phyloP scores from a whole-genome alignment of 345 rosid genomes.

The Mangifera indica region DNA sequence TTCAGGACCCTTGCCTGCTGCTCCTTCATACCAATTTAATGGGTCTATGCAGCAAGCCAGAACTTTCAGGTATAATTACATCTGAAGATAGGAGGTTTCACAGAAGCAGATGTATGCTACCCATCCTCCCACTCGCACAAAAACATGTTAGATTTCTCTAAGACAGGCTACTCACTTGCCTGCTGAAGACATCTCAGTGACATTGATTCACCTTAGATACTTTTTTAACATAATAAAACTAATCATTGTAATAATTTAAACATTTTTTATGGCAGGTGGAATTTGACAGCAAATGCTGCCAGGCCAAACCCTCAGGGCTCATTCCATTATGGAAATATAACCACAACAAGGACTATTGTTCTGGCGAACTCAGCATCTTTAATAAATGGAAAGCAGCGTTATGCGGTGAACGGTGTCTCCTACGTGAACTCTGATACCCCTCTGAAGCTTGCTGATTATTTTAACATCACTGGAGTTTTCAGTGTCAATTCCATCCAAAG shows the following conservation, averaged over 20 bases:
- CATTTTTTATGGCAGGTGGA: constrained; percentile 51
- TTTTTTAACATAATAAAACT: neutral
- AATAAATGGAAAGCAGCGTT: constrained; percentile 73
- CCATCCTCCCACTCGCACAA: neutral
- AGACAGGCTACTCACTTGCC: no score
- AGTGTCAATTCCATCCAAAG: constrained; percentile 48
- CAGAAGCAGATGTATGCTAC: neutral
- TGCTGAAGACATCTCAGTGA: neutral
- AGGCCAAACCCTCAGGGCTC: constrained; percentile 99
- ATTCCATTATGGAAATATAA: constrained; percentile 73
- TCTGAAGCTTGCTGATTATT: constrained; percentile 79
- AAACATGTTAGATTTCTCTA: neutral
- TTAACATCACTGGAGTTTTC: constrained; percentile 68
- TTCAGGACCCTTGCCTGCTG: constrained; percentile 67
- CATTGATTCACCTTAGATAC: neutral
- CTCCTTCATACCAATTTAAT: constrained; percentile 43
- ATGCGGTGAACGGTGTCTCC: constrained; percentile 79
- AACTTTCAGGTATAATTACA: constrained; percentile 54
- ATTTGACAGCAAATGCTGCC: constrained; percentile 89
- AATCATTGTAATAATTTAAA: neutral
- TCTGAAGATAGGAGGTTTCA: neutral
- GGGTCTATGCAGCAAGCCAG: constrained; percentile 92
- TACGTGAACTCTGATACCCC: constrained; percentile 76
- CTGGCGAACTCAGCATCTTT: constrained; percentile 71
- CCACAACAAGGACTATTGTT: constrained; percentile 46